Conservation (phyloP, 2,329 filamentous ascomycete species). For the Phialophora chinensis region DNA sequence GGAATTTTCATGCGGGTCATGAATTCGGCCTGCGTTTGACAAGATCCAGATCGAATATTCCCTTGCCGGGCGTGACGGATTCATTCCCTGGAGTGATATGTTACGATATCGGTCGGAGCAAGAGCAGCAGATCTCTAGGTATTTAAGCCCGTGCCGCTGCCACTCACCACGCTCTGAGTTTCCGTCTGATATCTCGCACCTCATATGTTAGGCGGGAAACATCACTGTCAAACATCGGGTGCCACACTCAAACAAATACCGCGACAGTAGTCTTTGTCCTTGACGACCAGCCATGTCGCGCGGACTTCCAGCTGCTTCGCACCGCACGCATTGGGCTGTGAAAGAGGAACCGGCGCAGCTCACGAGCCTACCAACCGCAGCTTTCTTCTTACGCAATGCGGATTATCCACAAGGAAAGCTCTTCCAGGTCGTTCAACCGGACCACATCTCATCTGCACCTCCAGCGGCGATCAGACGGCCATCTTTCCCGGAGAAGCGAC, state of each 20-base stretch:
- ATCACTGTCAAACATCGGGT: neutral
- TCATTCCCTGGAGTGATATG: neutral
- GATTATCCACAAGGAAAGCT: slow-evolving; percentile 18
- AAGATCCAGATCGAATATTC: neutral
- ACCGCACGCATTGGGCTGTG: neutral
- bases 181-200: neutral
- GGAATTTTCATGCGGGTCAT: neutral
- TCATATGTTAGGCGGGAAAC: neutral
- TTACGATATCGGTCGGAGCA: neutral
- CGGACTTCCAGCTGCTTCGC: neutral
- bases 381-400: slow-evolving; percentile 27
- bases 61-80: neutral
- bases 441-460: slow-evolving; percentile 16
- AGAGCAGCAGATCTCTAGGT: neutral
- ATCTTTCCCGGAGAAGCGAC: slow-evolving; percentile 15
- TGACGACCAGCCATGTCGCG: neutral
- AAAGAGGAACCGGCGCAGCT: neutral
- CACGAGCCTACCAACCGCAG: neutral
- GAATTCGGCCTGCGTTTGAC: neutral
- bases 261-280: neutral
- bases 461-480: slow-evolving; percentile 25
- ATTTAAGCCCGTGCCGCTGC: neutral
- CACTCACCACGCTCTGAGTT: neutral
- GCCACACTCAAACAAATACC: neutral
- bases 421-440: slow-evolving; percentile 19